Conservation (phyloP, 108 stramenopile species). For the Schizochytrium sp. region DNA sequence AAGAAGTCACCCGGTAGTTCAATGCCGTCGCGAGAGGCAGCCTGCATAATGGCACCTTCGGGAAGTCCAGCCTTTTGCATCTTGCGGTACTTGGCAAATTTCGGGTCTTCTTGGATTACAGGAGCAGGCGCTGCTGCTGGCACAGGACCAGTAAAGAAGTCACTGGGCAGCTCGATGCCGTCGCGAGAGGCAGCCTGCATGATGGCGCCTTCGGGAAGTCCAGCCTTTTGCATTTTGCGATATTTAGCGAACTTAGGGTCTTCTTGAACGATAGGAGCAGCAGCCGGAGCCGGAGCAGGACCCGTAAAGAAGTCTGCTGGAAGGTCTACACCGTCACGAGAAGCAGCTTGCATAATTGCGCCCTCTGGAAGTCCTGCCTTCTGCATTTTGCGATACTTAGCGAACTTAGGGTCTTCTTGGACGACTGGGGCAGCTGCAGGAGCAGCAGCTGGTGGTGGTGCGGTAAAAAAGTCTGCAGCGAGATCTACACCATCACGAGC, state of each 20-base stretch:
- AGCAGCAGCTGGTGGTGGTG: conserved; percentile 5
- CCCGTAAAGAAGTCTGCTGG: conserved; percentile 45
- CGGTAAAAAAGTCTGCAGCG: conserved; percentile 5
- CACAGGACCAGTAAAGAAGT: conserved; percentile 30
- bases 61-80: conserved; percentile 56
- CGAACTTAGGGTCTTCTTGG: conserved; percentile 41
- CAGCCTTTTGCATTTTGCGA: conserved; percentile 53
- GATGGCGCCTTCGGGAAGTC: conserved; percentile 47
- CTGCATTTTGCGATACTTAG: conserved; percentile 47
- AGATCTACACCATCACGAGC: conserved; percentile 42
- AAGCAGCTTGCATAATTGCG: conserved; percentile 28
- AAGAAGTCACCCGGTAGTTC: conserved; percentile 49
- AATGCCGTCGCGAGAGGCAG: conserved; percentile 44
- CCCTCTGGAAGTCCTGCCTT: conserved; percentile 52
- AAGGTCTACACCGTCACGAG: conserved; percentile 41
- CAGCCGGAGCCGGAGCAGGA: conserved; percentile 13
- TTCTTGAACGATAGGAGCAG: conserved; percentile 33
- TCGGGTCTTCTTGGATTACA: conserved; percentile 38
- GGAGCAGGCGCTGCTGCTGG: background rate
- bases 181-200: conserved; percentile 33
- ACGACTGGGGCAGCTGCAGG: conserved; percentile 7
- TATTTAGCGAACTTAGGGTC: conserved; percentile 60
- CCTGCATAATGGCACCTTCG: conserved; percentile 40
- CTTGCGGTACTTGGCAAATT: conserved; percentile 40
- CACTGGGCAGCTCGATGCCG: conserved; percentile 3